Conservation (phyloP, 2,329 filamentous ascomycete genomes). For the Phialophora macrospora region DNA sequence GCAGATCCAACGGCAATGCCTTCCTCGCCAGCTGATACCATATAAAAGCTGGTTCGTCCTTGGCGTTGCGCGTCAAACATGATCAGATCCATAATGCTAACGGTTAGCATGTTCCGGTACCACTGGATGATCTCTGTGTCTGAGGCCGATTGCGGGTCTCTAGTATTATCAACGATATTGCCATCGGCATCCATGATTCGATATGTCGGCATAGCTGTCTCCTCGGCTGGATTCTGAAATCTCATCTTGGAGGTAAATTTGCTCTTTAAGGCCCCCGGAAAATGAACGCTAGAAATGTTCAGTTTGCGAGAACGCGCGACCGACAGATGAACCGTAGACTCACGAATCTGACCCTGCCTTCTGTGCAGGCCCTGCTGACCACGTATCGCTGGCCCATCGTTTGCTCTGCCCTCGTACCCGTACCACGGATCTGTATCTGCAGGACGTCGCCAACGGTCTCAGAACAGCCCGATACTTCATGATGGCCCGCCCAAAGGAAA, state of each 20-base stretch:
- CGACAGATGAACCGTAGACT: conserved; percentile 38
- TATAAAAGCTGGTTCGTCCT: conserved; percentile 93
- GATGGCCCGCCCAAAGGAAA: conserved; percentile 5
- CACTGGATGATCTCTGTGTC: conserved; percentile 64
- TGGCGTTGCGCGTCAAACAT: conserved; percentile 99
- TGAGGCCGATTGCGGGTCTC: conserved; percentile 68
- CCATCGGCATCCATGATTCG: conserved; percentile 90
- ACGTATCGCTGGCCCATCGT: conserved; percentile 35
- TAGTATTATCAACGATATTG: conserved; percentile 73
- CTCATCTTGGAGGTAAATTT: conserved; percentile 81
- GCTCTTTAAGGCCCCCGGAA: conserved; percentile 94
- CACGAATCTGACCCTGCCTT: conserved; percentile 61
- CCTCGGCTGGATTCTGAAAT: conserved; percentile 75
- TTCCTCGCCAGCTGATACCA: conserved; percentile 93
- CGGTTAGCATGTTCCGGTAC: conserved; percentile 70
- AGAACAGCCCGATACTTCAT: conserved; percentile 29
- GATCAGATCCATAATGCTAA: conserved; percentile 89
- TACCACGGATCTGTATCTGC: conserved; percentile 17
- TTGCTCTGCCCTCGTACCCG: conserved; percentile 23
- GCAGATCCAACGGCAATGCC: conserved; percentile 89
- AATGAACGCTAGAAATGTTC: conserved; percentile 60
- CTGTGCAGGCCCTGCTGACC: conserved; percentile 32
- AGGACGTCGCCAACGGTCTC: conserved; percentile 23
- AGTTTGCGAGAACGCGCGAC: neutral
- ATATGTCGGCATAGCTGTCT: conserved; percentile 84